Evolutionary conservation across 2,329 filamentous ascomycete species (phyloP).

Genomic region (Colletotrichum echinochloae): DNA sequence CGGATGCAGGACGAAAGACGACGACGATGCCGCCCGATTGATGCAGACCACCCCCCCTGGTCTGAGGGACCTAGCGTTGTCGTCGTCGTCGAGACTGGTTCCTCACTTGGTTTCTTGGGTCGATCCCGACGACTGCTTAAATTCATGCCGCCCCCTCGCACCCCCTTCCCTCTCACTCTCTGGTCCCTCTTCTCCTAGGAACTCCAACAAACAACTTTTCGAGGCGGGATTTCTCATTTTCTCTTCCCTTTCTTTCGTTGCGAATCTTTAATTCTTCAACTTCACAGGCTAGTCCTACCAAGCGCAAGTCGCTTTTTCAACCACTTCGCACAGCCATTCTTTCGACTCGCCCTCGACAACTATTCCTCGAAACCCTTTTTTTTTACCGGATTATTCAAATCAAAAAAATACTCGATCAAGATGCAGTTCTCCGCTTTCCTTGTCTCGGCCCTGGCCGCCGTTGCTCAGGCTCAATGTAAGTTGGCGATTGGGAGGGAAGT

Average conservation of each 20-base stretch:
- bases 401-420: conserved; percentile 49
- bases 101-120: conserved; percentile 44
- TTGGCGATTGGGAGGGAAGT: background rate
- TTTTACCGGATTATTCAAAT: conserved; percentile 43
- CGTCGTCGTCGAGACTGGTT: background rate
- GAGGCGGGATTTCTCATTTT: conserved; percentile 39
- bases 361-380: conserved; percentile 11
- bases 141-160: conserved; percentile 52
- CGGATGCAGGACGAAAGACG: conserved; percentile 30
- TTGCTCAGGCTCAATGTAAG: conserved; percentile 57
- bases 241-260: conserved; percentile 44
- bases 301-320: conserved; percentile 60
- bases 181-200: conserved; percentile 43
- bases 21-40: conserved; percentile 40
- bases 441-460: conserved; percentile 60
- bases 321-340: conserved; percentile 44
- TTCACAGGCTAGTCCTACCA: conserved; percentile 62
- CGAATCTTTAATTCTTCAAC: conserved; percentile 43
- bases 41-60: conserved; percentile 43
- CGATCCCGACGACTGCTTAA: conserved; percentile 57
- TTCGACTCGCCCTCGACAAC: conserved; percentile 22
- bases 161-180: conserved; percentile 46
- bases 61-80: conserved; percentile 41
- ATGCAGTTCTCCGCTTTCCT: conserved; percentile 66
- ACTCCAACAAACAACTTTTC: conserved; percentile 30